A percentile compares a stretch with the other conserved stretches of the same genome.
Conservation (phyloP, 2,329 filamentous ascomycete genomes). For the Phialocephala subalpina region DNA sequence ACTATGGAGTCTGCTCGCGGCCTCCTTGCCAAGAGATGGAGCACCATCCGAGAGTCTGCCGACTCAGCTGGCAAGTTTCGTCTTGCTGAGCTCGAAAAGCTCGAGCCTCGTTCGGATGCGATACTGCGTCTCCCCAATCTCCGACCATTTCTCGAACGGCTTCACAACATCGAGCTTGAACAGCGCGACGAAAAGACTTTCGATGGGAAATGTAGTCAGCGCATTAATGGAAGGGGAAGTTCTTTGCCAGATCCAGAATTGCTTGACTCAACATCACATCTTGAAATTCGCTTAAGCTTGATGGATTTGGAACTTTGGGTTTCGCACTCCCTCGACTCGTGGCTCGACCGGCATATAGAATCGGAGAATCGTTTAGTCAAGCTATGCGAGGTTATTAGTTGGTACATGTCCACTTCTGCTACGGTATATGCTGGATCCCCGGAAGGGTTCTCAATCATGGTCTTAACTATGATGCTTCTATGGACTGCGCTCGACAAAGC, state of each 20-base stretch:
- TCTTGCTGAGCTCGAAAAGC: constrained; percentile 20
- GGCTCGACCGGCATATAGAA: constrained; percentile 14
- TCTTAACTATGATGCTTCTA: constrained; percentile 63
- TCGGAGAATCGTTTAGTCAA: not conserved
- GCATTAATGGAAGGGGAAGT: constrained; percentile 16
- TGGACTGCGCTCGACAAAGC: constrained; percentile 65
- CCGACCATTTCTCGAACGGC: constrained; percentile 13
- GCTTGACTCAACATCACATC: not conserved
- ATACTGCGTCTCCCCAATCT: constrained; percentile 23
- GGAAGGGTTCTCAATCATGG: constrained; percentile 59
- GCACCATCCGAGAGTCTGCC: constrained; percentile 16
- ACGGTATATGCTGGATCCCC: constrained; percentile 51
- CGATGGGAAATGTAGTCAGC: constrained; percentile 11
- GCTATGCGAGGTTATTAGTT: constrained; percentile 13
- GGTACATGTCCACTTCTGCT: constrained; percentile 45
- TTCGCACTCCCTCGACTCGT: constrained; percentile 16
- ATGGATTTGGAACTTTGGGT: constrained; percentile 27
- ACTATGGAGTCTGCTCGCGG: constrained; percentile 29
- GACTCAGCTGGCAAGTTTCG: constrained; percentile 7
- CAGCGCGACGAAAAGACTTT: constrained; percentile 12
- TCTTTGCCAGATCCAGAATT: constrained; percentile 15
- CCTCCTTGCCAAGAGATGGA: constrained; percentile 36
- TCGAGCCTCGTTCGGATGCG: constrained; percentile 19
- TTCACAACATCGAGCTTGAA: constrained; percentile 12
- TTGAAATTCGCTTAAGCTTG: constrained; percentile 13